Conservation (phyloP, 208 protist species). For the Acanthamoeba triangularis region DNA sequence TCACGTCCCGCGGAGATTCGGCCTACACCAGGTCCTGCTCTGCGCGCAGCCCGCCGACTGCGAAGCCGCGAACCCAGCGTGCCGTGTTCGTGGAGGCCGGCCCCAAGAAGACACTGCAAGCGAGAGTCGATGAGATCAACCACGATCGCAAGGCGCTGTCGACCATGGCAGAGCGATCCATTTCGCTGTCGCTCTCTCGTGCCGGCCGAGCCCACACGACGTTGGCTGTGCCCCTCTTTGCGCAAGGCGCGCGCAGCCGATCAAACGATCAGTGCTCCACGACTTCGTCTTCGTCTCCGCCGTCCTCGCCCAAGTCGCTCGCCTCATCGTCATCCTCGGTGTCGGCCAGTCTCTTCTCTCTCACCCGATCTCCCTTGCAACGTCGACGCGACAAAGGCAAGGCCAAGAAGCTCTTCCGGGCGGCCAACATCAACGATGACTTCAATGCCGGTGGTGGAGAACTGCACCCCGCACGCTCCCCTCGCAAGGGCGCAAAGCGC, state of each 20-base stretch:
- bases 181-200: neutral
- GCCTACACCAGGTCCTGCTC: too few relatives aligned
- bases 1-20: too few relatives aligned
- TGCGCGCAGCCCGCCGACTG: neutral
- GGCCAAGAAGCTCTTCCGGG: neutral
- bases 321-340: neutral
- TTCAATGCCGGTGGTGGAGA: neutral
- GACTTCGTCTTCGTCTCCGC: neutral
- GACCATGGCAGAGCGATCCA: neutral
- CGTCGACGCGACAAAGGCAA: neutral
- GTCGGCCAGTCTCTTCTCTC: neutral
- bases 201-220: neutral
- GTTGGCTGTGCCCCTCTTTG: neutral
- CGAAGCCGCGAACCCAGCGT: neutral
- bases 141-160: neutral
- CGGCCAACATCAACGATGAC: neutral
- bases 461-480: neutral
- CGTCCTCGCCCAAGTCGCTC: neutral
- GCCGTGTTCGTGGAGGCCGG: neutral
- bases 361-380: neutral
- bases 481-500: neutral
- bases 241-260: neutral
- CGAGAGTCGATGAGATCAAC: neutral
- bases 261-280: neutral
- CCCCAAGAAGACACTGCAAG: neutral